Conservation (phyloP, 106 monocot genomes). For the Agapanthus africanus region DNA sequence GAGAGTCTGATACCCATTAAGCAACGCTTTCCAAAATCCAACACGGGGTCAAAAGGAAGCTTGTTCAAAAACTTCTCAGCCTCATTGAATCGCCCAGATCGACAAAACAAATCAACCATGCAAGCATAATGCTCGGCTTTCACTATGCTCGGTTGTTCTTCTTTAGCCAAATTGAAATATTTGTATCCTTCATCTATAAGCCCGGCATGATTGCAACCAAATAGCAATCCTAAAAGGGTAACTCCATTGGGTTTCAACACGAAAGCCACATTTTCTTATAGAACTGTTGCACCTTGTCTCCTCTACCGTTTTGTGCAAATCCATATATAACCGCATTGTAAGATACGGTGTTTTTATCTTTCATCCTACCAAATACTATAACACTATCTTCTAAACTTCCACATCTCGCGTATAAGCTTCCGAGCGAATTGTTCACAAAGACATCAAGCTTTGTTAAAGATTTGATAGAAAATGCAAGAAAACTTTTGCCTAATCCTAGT, state of each 20-base stretch:
- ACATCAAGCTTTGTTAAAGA: constrained; percentile 32
- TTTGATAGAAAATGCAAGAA: constrained; percentile 52
- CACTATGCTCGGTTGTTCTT: constrained; percentile 43
- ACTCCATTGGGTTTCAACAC: constrained; percentile 41
- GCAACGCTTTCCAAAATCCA: constrained; percentile 76
- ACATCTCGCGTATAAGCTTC: constrained; percentile 69
- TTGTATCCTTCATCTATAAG: constrained; percentile 55
- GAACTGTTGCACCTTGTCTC: constrained; percentile 37
- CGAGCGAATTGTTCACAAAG: constrained; percentile 51
- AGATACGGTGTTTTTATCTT: constrained; percentile 32
- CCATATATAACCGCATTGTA: constrained; percentile 67
- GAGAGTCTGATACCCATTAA: constrained; percentile 38
- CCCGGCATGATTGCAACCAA: constrained; percentile 63
- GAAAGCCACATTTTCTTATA: constrained; percentile 36
- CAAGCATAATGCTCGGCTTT: constrained; percentile 63
- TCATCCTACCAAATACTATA: constrained; percentile 30
- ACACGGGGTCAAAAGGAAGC: constrained; percentile 55
- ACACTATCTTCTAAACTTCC: constrained; percentile 56
- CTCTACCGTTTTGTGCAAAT: constrained; percentile 63
- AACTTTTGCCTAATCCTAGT: constrained; percentile 56
- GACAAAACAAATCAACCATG: constrained; percentile 49
- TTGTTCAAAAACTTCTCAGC: constrained; percentile 56
- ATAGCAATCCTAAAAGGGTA: constrained; percentile 60
- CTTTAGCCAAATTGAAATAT: constrained; percentile 27
- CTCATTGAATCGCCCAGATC: constrained; percentile 32